A percentile compares a stretch with the other conserved stretches of the same genome.
phyloP scores from a whole-genome alignment of 169 alveolate species.

The Plasmodium gaboni region DNA sequence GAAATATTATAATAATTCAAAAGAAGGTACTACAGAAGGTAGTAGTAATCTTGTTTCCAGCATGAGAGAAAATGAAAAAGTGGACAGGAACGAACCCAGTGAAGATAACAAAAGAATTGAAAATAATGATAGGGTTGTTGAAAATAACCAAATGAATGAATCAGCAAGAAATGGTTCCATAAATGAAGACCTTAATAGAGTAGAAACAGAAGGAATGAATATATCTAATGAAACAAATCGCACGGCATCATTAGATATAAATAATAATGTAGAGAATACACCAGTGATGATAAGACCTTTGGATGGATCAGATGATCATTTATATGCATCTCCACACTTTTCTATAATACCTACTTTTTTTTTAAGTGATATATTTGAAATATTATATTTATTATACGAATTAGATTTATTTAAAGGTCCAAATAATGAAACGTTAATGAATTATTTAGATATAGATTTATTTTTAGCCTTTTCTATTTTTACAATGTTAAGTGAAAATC shows the following conservation, averaged over 20 bases:
- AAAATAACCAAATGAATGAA: background rate
- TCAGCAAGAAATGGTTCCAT: background rate
- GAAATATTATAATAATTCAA: background rate
- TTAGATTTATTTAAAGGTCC: conserved; percentile 78
- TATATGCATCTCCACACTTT: conserved; percentile 83
- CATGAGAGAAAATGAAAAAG: background rate
- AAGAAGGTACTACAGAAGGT: background rate
- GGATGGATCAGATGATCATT: conserved; percentile 26
- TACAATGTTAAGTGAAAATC: conserved; percentile 85
- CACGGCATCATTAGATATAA: too few relatives aligned
- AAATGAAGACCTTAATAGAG: conserved; percentile 3
- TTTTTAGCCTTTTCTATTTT: conserved; percentile 85
- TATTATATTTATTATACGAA: conserved; percentile 78
- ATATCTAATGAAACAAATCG: conserved; percentile 22
- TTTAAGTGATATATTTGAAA: conserved; percentile 84
- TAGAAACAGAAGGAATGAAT: background rate
- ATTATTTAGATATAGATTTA: conserved; percentile 88
- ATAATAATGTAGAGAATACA: too few relatives aligned
- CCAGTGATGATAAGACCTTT: background rate
- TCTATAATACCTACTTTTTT: conserved; percentile 84
- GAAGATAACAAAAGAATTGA: background rate
- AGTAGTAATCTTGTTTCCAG: background rate
- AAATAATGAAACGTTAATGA: conserved; percentile 68
- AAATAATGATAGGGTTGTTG: conserved; percentile 9
- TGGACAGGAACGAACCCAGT: background rate